phyloP scores from a whole-genome alignment of 1,284 basidiomycete species.

The Chondrostereum purpureum region DNA sequence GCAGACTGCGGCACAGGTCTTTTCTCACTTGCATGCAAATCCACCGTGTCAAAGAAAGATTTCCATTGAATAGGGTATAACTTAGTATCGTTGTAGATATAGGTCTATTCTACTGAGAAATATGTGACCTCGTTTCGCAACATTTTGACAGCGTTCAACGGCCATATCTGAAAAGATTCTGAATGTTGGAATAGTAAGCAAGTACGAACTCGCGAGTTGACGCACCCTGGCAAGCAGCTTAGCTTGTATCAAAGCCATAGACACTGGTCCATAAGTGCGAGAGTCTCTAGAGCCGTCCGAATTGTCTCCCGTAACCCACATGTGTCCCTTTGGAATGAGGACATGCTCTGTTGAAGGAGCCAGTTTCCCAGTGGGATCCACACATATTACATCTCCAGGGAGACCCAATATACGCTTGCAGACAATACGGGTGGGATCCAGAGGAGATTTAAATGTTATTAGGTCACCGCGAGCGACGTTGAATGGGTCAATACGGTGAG shows the following conservation, averaged over 20 bases:
- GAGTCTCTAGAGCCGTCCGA: constrained; percentile 81
- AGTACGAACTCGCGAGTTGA: too few relatives aligned
- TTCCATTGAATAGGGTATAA: too few relatives aligned
- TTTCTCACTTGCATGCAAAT: too few relatives aligned
- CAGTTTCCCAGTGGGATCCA: constrained; percentile 71
- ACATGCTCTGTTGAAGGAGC: constrained; percentile 65
- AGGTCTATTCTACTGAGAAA: not conserved
- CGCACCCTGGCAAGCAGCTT: constrained; percentile 73
- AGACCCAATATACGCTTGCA: constrained; percentile 92
- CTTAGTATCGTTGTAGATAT: too few relatives aligned
- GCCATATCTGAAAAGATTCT: constrained; percentile 1
- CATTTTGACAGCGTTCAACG: not conserved
- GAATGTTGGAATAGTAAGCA: not conserved
- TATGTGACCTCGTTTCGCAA: not conserved
- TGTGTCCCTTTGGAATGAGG: constrained; percentile 71
- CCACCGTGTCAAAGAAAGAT: too few relatives aligned
- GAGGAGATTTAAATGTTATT: constrained; percentile 71
- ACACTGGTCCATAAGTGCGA: constrained; percentile 85
- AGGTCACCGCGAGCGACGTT: constrained; percentile 73
- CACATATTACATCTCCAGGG: constrained; percentile 84
- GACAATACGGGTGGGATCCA: constrained; percentile 62
- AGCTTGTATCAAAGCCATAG: constrained; percentile 76
- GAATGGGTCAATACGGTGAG: constrained; percentile 46
- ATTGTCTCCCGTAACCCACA: constrained; percentile 96
- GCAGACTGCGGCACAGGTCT: too few relatives aligned